Conservation (phyloP, 176 grass and related monocot genomes). For the Oryza rufipogon region DNA sequence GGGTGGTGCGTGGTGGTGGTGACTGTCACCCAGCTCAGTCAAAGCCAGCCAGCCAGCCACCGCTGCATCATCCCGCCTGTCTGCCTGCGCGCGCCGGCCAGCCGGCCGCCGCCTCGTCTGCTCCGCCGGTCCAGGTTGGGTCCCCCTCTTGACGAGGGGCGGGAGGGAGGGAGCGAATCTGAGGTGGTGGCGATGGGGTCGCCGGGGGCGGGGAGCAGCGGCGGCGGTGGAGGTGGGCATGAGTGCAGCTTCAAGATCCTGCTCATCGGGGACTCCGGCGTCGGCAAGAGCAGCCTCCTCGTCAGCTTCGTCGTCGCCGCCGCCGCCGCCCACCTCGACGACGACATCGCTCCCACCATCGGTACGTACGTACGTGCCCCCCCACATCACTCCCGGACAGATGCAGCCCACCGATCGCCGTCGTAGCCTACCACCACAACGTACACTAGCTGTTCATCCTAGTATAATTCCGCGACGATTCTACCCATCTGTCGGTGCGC, state of each 20-base stretch:
- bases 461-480: not conserved
- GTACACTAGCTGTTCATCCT: not conserved
- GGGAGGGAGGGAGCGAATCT: too few species aligned
- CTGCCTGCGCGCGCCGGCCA: too few species aligned
- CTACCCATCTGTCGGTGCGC: not conserved
- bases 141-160: too few species aligned
- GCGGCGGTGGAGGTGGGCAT: conserved; percentile 25
- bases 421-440: not conserved
- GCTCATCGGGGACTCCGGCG: conserved; percentile 87
- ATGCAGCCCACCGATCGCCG: not conserved
- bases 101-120: not conserved
- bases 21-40: too few species aligned
- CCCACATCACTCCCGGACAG: not conserved
- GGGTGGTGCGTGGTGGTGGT: too few species aligned
- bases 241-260: conserved; percentile 96
- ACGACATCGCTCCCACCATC: conserved; percentile 78
- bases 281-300: conserved; percentile 97
- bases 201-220: conserved; percentile 35
- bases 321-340: conserved; percentile 51
- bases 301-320: conserved; percentile 65
- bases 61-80: too few species aligned
- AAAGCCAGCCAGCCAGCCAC: not conserved
- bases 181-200: conserved; percentile 35
- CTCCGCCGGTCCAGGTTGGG: too few species aligned
- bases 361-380: conserved; percentile 40